Evolutionary conservation across 2,329 filamentous ascomycete genomes (phyloP).

Genomic region (Trichoderma guizhouense): DNA sequence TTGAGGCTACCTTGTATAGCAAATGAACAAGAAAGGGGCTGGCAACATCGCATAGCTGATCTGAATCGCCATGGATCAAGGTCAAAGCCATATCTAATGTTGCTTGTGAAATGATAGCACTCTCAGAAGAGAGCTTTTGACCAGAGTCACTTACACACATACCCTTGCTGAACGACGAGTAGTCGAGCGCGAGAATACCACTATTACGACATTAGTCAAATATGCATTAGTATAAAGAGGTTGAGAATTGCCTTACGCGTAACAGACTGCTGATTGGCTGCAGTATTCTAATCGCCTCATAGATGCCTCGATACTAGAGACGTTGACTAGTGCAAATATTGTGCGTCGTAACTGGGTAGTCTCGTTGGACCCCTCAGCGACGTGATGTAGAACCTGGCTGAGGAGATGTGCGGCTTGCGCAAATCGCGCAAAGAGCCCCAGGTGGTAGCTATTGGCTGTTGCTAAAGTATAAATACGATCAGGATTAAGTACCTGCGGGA

Average conservation of each 20-base stretch:
- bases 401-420: slow-evolving; percentile 17
- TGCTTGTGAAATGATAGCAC: neutral
- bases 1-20: neutral
- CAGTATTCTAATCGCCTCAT: slow-evolving; percentile 15
- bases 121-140: neutral
- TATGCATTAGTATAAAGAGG: too few species aligned
- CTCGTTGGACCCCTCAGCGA: neutral
- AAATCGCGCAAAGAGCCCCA: slow-evolving; percentile 18
- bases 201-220: neutral
- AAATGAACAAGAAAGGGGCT: slow-evolving; percentile 7
- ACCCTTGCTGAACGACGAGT: neutral
- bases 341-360: slow-evolving; percentile 17
- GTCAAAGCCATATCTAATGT: neutral
- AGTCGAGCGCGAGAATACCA: slow-evolving; percentile 10
- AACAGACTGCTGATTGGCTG: slow-evolving; percentile 14
- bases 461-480: slow-evolving; percentile 2
- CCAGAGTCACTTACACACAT: neutral
- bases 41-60: neutral
- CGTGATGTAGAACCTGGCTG: slow-evolving; percentile 11
- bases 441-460: slow-evolving; percentile 9
- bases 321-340: slow-evolving; percentile 14
- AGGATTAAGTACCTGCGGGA: neutral
- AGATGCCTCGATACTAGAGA: slow-evolving; percentile 6
- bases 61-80: neutral
- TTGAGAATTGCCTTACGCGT: neutral